Evolutionary conservation across 768 basidiomycete species (phyloP).

Genomic region (Tulasnella sp.): DNA sequence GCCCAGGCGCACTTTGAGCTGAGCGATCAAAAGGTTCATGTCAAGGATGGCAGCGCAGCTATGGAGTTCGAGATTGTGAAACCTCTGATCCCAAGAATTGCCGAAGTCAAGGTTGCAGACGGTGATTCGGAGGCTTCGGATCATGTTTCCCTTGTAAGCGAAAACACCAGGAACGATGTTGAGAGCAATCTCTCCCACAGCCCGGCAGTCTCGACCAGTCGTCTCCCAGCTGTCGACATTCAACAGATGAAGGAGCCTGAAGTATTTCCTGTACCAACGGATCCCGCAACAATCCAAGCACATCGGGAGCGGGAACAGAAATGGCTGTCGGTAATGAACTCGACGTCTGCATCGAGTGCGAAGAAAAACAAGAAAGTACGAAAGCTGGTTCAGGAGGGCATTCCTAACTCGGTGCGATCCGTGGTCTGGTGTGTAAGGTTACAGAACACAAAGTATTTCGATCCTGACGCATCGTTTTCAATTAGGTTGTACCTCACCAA

Average conservation of each 20-base stretch:
- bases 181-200: not conserved
- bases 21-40: slow-evolving; percentile 50
- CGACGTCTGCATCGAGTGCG: slow-evolving; percentile 47
- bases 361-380: slow-evolving; percentile 71
- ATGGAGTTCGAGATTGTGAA: slow-evolving; percentile 3
- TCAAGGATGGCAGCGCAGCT: slow-evolving; percentile 32
- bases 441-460: not conserved
- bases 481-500: slow-evolving; percentile 51
- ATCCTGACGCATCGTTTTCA: not conserved
- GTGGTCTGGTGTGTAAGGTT: slow-evolving; percentile 47
- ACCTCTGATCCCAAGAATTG: slow-evolving; percentile 49
- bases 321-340: slow-evolving; percentile 55
- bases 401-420: slow-evolving; percentile 74
- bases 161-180: not conserved
- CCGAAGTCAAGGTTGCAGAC: slow-evolving; percentile 52
- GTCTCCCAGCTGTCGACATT: not conserved
- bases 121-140: not conserved
- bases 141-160: not conserved
- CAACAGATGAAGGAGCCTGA: not conserved
- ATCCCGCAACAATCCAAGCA: slow-evolving; percentile 31
- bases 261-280: not conserved
- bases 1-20: slow-evolving; percentile 24
- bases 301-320: slow-evolving; percentile 66
- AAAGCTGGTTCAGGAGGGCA: slow-evolving; percentile 59
- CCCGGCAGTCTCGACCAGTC: not conserved